These are phyloP conservation scores for Cyberlindnera meyerae DNA, from an alignment of 805 yeast genomes.

Conservation along the genomic window DNA sequence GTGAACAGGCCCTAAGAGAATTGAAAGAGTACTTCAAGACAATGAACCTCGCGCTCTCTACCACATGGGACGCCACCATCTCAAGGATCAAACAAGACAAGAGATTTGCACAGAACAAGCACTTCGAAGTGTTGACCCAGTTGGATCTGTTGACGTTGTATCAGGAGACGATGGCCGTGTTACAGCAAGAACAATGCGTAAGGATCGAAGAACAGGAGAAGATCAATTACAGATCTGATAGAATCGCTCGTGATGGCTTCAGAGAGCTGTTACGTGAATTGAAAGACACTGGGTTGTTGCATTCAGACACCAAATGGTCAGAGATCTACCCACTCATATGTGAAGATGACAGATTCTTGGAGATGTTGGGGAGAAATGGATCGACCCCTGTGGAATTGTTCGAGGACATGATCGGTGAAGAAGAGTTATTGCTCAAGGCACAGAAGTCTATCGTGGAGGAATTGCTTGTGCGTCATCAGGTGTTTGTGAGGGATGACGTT, in stretches of 20 bases:
- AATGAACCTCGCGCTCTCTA: slow-evolving; percentile 24
- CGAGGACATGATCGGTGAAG: slow-evolving; percentile 67
- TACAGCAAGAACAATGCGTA: slow-evolving; percentile 25
- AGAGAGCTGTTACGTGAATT: slow-evolving; percentile 40
- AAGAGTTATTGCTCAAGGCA: slow-evolving; percentile 48
- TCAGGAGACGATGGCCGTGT: slow-evolving; percentile 29
- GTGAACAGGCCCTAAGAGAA: slow-evolving; percentile 47
- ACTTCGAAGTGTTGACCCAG: slow-evolving; percentile 45
- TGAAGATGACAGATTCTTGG: slow-evolving; percentile 52
- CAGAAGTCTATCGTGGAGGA: slow-evolving; percentile 57
- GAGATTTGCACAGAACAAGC: slow-evolving; percentile 56
- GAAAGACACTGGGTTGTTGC: slow-evolving; percentile 30
- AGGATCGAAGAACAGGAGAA: slow-evolving; percentile 27
- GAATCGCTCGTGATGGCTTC: slow-evolving; percentile 62
- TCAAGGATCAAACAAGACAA: slow-evolving; percentile 31
- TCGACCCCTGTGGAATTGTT: slow-evolving; percentile 74
- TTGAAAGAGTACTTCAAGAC: slow-evolving; percentile 45
- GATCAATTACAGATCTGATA: slow-evolving; percentile 48
- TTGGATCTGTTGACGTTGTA: slow-evolving; percentile 57
- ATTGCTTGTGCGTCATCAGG: slow-evolving; percentile 35
- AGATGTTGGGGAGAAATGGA: slow-evolving; percentile 68
- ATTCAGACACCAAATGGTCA: slow-evolving; percentile 54
- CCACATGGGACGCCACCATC: slow-evolving; percentile 21
- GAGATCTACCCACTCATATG: slow-evolving; percentile 48
- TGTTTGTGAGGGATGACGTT: slow-evolving; percentile 22